phyloP scores from a whole-genome alignment of 2,329 filamentous ascomycete species.

The Stagonosporopsis vannaccii region DNA sequence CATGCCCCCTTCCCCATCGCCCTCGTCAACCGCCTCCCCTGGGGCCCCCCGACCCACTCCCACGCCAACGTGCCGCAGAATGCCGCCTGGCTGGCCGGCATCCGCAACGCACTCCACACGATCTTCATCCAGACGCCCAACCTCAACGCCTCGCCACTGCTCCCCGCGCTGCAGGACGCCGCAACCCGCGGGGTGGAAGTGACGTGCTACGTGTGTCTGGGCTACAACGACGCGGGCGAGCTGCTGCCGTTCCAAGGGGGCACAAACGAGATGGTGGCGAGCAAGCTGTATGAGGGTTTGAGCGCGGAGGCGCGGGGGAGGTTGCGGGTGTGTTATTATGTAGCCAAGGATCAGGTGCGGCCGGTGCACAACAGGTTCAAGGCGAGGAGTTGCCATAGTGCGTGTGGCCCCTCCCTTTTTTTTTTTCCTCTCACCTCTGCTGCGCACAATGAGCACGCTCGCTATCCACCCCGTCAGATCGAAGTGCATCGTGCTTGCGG shows the following conservation, averaged over 20 bases:
- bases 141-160: slow-evolving; percentile 73
- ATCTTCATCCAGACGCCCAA: slow-evolving; percentile 84
- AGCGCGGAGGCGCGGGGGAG: slow-evolving; percentile 56
- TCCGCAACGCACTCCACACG: slow-evolving; percentile 67
- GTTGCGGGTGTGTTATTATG: slow-evolving; percentile 73
- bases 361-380: slow-evolving; percentile 73
- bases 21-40: slow-evolving; percentile 73
- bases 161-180: slow-evolving; percentile 69
- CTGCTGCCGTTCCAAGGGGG: slow-evolving; percentile 78
- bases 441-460: too few species aligned
- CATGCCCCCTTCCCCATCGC: slow-evolving; percentile 72
- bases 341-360: slow-evolving; percentile 73
- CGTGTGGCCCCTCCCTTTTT: too few species aligned
- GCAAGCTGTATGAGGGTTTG: slow-evolving; percentile 65
- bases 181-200: slow-evolving; percentile 72
- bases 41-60: slow-evolving; percentile 67
- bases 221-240: slow-evolving; percentile 81
- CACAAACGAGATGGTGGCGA: slow-evolving; percentile 74
- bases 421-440: too few species aligned
- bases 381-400: slow-evolving; percentile 70
- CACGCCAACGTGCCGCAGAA: slow-evolving; percentile 75
- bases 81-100: slow-evolving; percentile 73
- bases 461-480: too few species aligned
- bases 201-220: slow-evolving; percentile 75
- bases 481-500: neutral